phyloP scores from a whole-genome alignment of 2,329 filamentous ascomycete genomes.

The Domatiomyces globalis region DNA sequence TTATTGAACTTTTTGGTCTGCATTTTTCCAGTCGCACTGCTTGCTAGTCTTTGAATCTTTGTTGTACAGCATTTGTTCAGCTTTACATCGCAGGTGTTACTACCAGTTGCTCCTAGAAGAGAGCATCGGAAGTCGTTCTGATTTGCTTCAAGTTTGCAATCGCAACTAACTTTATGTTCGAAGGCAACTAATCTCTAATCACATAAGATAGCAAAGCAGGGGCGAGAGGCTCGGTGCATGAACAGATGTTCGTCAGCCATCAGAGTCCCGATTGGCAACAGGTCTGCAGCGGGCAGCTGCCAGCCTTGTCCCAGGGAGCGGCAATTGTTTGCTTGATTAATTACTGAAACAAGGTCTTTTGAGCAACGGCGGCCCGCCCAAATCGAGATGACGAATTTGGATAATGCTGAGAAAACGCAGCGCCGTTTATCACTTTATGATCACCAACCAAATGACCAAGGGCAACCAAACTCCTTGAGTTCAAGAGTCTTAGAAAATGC shows the following conservation, averaged over 20 bases:
- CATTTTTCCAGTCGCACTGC: not conserved
- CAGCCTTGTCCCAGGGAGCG: not conserved
- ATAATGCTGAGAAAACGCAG: slow-evolving; percentile 8
- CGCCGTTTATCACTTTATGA: not conserved
- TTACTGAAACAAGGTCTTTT: not conserved
- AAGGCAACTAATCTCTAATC: not conserved
- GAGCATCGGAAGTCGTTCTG: not conserved
- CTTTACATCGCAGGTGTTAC: no score
- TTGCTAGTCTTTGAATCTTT: not conserved
- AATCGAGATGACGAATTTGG: not conserved
- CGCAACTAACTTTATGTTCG: not conserved
- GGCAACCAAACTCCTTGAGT: not conserved
- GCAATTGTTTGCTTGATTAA: not conserved
- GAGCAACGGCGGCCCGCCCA: not conserved
- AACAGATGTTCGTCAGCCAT: slow-evolving; percentile 16
- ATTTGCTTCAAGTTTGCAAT: not conserved
- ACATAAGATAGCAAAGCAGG: not conserved
- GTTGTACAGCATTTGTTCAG: not conserved
- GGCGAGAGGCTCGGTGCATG: slow-evolving; percentile 9
- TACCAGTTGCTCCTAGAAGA: not conserved
- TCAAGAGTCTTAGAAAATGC: not conserved
- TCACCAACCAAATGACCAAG: not conserved
- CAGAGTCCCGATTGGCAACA: not conserved
- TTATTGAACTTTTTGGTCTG: not conserved
- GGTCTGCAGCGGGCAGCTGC: not conserved